Base-by-base conservation (phyloP, 306 rosid species). In the Cicer bijugum region DNA sequence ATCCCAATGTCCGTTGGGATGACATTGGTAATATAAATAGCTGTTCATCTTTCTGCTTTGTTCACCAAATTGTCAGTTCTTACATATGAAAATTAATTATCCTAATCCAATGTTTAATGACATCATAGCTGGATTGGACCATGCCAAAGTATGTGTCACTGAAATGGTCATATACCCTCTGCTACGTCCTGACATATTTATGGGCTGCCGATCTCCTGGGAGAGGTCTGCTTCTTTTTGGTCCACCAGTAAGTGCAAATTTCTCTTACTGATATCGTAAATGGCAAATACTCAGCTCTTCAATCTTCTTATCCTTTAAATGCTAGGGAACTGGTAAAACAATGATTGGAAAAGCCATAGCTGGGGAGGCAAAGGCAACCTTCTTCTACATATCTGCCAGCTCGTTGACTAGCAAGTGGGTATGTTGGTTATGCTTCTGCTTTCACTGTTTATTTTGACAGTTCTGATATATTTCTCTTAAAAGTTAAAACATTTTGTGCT, bases 281-380 rank as follows among this genome's bases (percentile, higher is more conserved):
- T 69, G 33, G 58, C 62, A 47, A 51, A 44, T n/a, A 15, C 59
- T 78, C 63, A 74, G 67, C 65, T 50, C 42, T 80, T 57, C 35
- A 58, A 82, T 69, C 48, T 69, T 56, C 35, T 82, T 55, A 19
- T 63, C 9, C 76, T 81, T 43, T 65, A 67, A 75, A 69, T 78
- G 86, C 62, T 77, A 94, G 97, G 99, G 99, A 81, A 91, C 97
- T 15, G 99, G 99, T 15, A 94, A 94, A 86, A 94, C 99, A 75
- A 94, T 94, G 97, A 91, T 94, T 20, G 99, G 99, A 73, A 94
- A 94, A 86, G 97, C 99, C 81, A 94, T 89, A 80, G 97, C 97
- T 68, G 99, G 99, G 83, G 97, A 94, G 86, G 99, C 99, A 44
- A 88, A 91, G 80, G 99, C 97, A 80, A 88, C 99, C 50, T 94